These are phyloP conservation scores for Ophiosphaerella herpotricha DNA, from an alignment of 2,329 filamentous ascomycete species.

Conservation along the genomic window DNA sequence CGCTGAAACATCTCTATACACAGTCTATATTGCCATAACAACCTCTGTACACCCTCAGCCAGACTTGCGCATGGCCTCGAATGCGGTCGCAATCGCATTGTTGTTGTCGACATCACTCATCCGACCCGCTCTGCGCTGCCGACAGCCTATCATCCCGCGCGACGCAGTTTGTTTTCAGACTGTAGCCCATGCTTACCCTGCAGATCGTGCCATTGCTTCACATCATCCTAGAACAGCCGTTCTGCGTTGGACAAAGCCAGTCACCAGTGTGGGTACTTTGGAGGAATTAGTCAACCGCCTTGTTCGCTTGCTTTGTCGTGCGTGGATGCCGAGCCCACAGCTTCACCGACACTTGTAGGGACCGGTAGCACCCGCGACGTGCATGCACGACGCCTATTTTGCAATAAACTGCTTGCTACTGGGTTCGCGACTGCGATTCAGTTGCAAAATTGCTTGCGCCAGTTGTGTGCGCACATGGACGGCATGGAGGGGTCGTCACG, in stretches of 20 bases:
- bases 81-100: constrained; percentile 22
- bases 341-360: constrained; percentile 38
- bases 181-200: constrained; percentile 19
- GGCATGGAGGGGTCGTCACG: constrained; percentile 25
- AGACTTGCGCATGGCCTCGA: constrained; percentile 16
- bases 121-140: constrained; percentile 23
- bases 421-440: constrained; percentile 25
- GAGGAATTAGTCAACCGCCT: background rate
- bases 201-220: constrained; percentile 17
- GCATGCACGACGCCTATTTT: constrained; percentile 22
- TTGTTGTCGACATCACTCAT: constrained; percentile 15
- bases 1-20: constrained; percentile 19
- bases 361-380: constrained; percentile 34
- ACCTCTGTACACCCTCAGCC: constrained; percentile 10
- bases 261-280: constrained; percentile 11
- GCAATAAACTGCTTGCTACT: constrained; percentile 20
- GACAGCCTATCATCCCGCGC: constrained; percentile 35
- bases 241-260: constrained; percentile 11
- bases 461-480: constrained; percentile 29
- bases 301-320: constrained; percentile 35
- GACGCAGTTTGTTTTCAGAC: constrained; percentile 35
- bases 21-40: constrained; percentile 20
- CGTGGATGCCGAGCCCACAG: constrained; percentile 24
- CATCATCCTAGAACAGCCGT: constrained; percentile 6
- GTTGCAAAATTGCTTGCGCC: constrained; percentile 29